Base-by-base conservation (phyloP, 1,284 basidiomycete species). In the Boletus hoseneyae region DNA sequence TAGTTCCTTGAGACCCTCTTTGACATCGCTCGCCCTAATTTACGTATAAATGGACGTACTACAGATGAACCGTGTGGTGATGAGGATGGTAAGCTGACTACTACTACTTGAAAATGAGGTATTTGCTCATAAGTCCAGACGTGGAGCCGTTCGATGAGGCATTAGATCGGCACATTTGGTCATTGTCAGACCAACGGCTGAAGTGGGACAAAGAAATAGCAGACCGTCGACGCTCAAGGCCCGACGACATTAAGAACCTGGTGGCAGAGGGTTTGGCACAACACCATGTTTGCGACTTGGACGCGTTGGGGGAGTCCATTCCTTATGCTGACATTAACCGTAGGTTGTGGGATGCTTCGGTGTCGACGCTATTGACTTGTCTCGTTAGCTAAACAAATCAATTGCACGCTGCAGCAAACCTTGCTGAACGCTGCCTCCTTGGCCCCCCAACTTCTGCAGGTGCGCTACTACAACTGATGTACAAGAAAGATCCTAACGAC, bases 141-240 rank as follows among this genome's bases (percentile, higher is more conserved):
- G 79, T 80, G 52, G 87, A 91, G 60, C 77, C 81, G 6, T 93
- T 91, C 61, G 89, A 93, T 61, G 90, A 93, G 65, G 80, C 78
- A 1, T 74, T 91, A 34, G 88, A 90, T 61, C 72, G 86, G 48
- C 76, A 78, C 32, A 82, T 90, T 40, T 87, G 83, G 81, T 81
- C 82, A 2, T 66, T 89, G 15, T 80, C 83, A 39, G 77, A 82
- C 46, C 85, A 87, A 50, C 71, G 80, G 15, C 68, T 88, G 38
- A 76, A 80, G 53, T 87, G 80, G 78, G 81, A 87, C 58, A 80
- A 80, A 49, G 76, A 79, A 37, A 75, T 87, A 33, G 82, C 83
- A 32, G 78, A 79, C 39, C 78, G 75, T 52, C 74, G 88, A 47
- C 77, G 83, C 42, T 74, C 70, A 33, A 69, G 75, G 39, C 86